phyloP scores from a whole-genome alignment of 2,329 filamentous ascomycete species.

The Exophiala sideris region DNA sequence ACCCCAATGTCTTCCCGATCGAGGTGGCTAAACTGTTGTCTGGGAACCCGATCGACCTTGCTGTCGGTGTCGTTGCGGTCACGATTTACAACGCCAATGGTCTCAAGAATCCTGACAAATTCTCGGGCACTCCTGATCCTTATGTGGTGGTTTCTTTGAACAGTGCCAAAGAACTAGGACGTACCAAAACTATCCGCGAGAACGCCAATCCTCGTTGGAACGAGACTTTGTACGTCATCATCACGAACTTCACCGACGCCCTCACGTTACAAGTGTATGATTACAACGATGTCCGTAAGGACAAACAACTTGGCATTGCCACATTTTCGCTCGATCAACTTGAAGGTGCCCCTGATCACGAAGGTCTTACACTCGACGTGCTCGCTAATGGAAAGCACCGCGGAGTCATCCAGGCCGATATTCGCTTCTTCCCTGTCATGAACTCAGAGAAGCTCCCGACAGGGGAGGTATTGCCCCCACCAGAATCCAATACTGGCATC shows the following conservation, averaged over 20 bases:
- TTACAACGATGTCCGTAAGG: constrained; percentile 93
- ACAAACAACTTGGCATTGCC: constrained; percentile 86
- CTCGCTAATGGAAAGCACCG: constrained; percentile 78
- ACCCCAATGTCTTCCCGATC: constrained; percentile 94
- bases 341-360: constrained; percentile 71
- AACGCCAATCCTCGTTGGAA: constrained; percentile 89
- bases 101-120: constrained; percentile 92
- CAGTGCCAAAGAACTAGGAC: constrained; percentile 72
- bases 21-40: constrained; percentile 98
- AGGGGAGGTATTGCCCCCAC: constrained; percentile 73
- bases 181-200: constrained; percentile 84
- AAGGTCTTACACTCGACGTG: constrained; percentile 82
- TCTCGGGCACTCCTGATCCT: constrained; percentile 86
- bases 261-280: constrained; percentile 84
- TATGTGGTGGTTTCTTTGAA: constrained; percentile 85
- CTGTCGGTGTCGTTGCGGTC: constrained; percentile 87
- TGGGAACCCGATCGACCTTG: constrained; percentile 89
- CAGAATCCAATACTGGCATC: constrained; percentile 90
- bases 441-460: constrained; percentile 68
- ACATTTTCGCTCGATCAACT: constrained; percentile 82
- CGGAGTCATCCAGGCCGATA: constrained; percentile 73
- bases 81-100: constrained; percentile 88
- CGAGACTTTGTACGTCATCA: constrained; percentile 91
- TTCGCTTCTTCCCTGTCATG: constrained; percentile 94
- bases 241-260: constrained; percentile 84